These are phyloP conservation scores for Irpex rosettiformis DNA, from an alignment of 1,284 basidiomycete genomes.

Conservation along the genomic window DNA sequence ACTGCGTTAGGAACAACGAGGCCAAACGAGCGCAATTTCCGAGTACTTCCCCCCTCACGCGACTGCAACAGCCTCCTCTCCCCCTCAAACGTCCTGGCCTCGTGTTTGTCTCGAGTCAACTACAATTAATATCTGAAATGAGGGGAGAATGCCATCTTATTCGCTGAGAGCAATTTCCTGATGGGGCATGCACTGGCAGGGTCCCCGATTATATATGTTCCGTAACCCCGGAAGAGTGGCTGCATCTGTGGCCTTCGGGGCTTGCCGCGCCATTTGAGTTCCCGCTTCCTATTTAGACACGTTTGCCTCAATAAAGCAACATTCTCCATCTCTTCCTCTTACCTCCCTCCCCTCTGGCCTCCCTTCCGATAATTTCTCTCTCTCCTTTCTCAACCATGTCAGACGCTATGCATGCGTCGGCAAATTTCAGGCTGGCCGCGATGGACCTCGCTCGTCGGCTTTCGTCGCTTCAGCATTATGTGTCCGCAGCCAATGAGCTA, in stretches of 20 bases:
- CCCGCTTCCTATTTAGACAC: constrained; percentile 20
- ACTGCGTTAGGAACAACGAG: constrained; percentile 1
- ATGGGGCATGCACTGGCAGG: constrained; percentile 1
- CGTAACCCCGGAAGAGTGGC: constrained; percentile 15
- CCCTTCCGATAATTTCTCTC: constrained; percentile 2
- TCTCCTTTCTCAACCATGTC: constrained; percentile 5
- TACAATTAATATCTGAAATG: not conserved
- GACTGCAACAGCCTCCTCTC: not conserved
- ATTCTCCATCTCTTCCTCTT: constrained; percentile 6
- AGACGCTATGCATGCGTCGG: not conserved
- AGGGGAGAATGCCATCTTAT: not conserved
- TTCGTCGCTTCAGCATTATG: constrained; percentile 14
- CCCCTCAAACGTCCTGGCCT: not conserved
- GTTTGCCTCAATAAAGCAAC: constrained; percentile 14
- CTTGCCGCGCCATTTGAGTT: constrained; percentile 16
- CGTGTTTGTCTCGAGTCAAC: not conserved
- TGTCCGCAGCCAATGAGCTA: constrained; percentile 16
- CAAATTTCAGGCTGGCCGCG: constrained; percentile 12
- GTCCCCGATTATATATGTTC: constrained; percentile 13
- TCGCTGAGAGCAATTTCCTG: not conserved
- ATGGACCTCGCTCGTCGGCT: constrained; percentile 17
- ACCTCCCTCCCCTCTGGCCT: constrained; percentile 4
- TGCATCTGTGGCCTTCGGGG: constrained; percentile 14
- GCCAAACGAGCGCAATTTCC: not conserved
- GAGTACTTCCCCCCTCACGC: not conserved